Base-by-base conservation (phyloP, 73 alveolate genomes). In the Symbiodinium natans region DNA sequence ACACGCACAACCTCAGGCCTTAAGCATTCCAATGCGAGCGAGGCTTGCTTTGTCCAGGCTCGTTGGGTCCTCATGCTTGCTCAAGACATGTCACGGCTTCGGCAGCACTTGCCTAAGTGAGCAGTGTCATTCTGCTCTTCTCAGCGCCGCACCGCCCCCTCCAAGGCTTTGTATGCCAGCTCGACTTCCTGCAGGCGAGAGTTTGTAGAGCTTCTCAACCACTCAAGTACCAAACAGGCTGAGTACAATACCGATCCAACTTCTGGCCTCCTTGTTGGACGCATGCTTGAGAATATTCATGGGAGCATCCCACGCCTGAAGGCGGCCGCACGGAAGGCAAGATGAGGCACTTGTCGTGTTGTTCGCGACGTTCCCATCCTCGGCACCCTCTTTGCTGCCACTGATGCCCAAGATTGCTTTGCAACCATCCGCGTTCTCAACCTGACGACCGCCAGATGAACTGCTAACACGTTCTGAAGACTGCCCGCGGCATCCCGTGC, bases 31-130 rank as follows among this genome's bases (percentile, higher is more conserved):
- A 41, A 90, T 68, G 52, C 96, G 77, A 41, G 96, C 96, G 48
- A 90, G 77, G 96, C 96, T 90, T 63, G 96, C 96, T 90, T 90
- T 90, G 96, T 90, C 96, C 86, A 90, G 88, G 96, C 96, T 90
- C 38, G 96, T 40, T 38, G 96, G 87, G 27, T 90, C 96, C 95
- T 88, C 39, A 36, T 4, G 36, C 40, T 33, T 6, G 40, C 40
- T 75, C 86, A 6, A 9, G 86, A 1, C 6, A 13, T 6, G 59
- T 6, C 59, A 46, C 59, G 59, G 6, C 59, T 46, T 6, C 6
- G 13, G 59, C 59, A 46, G 13, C 21, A 46, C 59, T 46, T 46
- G 21, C 59, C 59, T 9, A 46, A 46, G 59, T 9, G 59, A 46
- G n/a, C n/a, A n/a, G n/a, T n/a, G n/a, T n/a, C n/a, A n/a, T n/a